These are phyloP conservation scores for Plasmodium yoelii DNA, from an alignment of 169 alveolate species.

Conservation along the genomic window DNA sequence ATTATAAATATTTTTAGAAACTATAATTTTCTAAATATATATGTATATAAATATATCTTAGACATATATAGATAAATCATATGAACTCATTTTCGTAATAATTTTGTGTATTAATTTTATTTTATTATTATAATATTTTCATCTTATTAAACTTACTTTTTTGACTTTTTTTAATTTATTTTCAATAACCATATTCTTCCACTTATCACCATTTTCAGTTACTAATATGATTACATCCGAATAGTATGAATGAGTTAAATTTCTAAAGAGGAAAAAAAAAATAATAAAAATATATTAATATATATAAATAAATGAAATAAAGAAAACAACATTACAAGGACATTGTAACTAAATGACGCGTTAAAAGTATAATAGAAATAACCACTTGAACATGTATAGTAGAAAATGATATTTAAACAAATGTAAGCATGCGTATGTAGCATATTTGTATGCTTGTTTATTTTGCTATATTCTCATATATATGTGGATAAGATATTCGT, in stretches of 20 bases:
- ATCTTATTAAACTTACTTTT: conserved; percentile 28
- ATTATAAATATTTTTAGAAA: not conserved
- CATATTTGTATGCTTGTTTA: not conserved
- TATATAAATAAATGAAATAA: not conserved
- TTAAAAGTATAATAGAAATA: not conserved
- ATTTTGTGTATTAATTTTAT: not conserved
- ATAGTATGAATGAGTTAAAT: conserved; percentile 59
- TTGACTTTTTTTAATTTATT: conserved; percentile 58
- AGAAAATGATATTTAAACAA: not conserved
- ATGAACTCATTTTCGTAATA: not conserved
- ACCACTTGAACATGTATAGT: not conserved
- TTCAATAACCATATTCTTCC: conserved; percentile 59
- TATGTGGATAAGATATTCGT: not conserved
- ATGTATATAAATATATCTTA: not conserved
- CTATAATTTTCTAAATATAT: not conserved
- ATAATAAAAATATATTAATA: not conserved
- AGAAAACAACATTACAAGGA: not conserved
- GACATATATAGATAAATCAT: not conserved
- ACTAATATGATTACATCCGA: conserved; percentile 50
- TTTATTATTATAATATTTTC: not conserved
- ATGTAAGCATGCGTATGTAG: not conserved
- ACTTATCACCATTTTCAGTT: conserved; percentile 42
- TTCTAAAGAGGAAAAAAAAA: not conserved
- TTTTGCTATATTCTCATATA: not conserved
- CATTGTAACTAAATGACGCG: not conserved